Evolutionary conservation across 2,329 filamentous ascomycete genomes (phyloP).

Genomic region (Curvularia lunata): DNA sequence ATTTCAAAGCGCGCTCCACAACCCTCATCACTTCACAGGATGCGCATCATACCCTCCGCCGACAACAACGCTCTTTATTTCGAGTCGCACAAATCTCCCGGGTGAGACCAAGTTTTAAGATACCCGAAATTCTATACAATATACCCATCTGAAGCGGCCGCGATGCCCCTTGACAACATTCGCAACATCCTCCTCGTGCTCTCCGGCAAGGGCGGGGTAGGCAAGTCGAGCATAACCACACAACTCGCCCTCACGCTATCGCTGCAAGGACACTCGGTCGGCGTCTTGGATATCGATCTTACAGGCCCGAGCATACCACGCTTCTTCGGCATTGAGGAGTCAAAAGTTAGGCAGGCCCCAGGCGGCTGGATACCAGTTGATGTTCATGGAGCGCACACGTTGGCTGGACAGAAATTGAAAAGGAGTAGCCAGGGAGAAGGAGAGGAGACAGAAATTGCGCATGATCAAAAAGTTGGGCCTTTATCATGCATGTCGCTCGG

Average conservation of each 20-base stretch:
- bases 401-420: constrained; percentile 19
- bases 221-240: constrained; percentile 96
- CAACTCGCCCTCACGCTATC: constrained; percentile 91
- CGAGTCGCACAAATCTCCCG: background rate
- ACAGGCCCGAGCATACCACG: constrained; percentile 96
- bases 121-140: background rate
- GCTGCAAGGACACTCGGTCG: constrained; percentile 84
- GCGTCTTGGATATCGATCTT: constrained; percentile 93
- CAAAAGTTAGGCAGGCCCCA: constrained; percentile 89
- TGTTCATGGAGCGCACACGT: constrained; percentile 68
- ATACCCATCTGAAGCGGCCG: constrained; percentile 18
- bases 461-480: constrained; percentile 59
- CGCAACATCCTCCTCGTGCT: constrained; percentile 83
- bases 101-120: background rate
- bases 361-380: constrained; percentile 91
- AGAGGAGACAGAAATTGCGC: background rate
- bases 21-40: constrained; percentile 26
- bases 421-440: constrained; percentile 2
- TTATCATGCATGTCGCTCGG: constrained; percentile 90
- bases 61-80: background rate
- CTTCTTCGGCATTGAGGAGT: constrained; percentile 86
- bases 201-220: constrained; percentile 96
- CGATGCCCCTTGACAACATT: constrained; percentile 72
- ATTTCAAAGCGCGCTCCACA: constrained; percentile 43
- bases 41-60: constrained; percentile 20